These are phyloP conservation scores for Verticillium isaacii DNA, from an alignment of 2,329 filamentous ascomycete species.

Conservation along the genomic window DNA sequence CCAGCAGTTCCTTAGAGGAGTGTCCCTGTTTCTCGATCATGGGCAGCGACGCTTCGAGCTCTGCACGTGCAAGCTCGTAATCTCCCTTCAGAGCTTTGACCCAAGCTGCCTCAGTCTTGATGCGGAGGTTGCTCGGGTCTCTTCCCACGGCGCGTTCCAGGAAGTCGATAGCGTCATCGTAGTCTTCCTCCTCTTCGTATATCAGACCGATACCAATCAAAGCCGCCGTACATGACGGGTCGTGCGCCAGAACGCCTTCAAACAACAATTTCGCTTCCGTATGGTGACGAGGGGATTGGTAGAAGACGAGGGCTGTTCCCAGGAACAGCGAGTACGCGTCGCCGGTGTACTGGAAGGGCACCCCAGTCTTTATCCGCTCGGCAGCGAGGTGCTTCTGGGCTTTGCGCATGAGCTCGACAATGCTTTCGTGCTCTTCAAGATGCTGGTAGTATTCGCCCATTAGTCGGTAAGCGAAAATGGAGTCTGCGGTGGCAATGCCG, in stretches of 20 bases:
- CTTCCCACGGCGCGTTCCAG: conserved; percentile 69
- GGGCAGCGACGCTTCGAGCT: conserved; percentile 66
- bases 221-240: conserved; percentile 71
- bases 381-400: conserved; percentile 57
- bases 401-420: conserved; percentile 73
- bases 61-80: conserved; percentile 59
- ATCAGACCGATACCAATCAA: conserved; percentile 89
- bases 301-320: conserved; percentile 83
- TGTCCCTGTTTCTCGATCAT: conserved; percentile 59
- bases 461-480: conserved; percentile 76
- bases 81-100: conserved; percentile 81
- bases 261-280: conserved; percentile 84
- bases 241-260: conserved; percentile 71
- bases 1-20: conserved; percentile 64
- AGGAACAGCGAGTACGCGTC: conserved; percentile 75
- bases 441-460: conserved; percentile 79
- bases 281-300: conserved; percentile 86
- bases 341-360: conserved; percentile 62
- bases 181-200: conserved; percentile 90
- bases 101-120: conserved; percentile 88
- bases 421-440: conserved; percentile 79
- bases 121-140: conserved; percentile 69
- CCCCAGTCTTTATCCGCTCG: conserved; percentile 62
- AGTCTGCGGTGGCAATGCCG: conserved; percentile 62
- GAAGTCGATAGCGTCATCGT: conserved; percentile 74